Evolutionary conservation across 2,329 filamentous ascomycete genomes (phyloP).

Genomic region (Alternaria infectoria): DNA sequence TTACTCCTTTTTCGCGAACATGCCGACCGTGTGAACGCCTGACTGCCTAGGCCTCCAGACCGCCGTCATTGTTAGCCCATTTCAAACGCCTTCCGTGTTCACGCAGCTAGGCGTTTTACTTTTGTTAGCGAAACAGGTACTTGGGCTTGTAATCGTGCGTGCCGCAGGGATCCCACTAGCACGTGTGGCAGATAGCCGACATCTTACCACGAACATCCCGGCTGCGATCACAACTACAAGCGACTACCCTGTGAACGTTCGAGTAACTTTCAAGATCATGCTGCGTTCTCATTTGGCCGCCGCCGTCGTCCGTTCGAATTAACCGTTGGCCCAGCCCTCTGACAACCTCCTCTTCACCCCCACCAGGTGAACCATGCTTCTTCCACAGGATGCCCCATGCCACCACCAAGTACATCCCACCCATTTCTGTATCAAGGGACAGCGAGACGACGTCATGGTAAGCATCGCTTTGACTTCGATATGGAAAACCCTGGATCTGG

Average conservation of each 20-base stretch:
- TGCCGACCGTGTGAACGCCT: background rate
- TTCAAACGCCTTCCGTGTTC: constrained; percentile 2
- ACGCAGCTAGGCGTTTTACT: constrained; percentile 20
- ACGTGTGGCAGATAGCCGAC: constrained; percentile 17
- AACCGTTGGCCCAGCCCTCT: constrained; percentile 9
- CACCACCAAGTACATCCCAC: constrained; percentile 5
- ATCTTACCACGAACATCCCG: constrained; percentile 24
- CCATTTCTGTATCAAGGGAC: constrained; percentile 8
- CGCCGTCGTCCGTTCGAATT: constrained; percentile 10
- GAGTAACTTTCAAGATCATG: constrained; percentile 18
- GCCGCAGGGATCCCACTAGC: constrained; percentile 36
- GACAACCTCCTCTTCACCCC: constrained; percentile 1
- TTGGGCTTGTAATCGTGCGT: constrained; percentile 13
- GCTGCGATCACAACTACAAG: constrained; percentile 16
- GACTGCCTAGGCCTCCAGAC: background rate
- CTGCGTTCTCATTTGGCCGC: constrained; percentile 10
- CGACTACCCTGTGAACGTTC: constrained; percentile 19
- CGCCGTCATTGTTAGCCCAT: constrained; percentile 24
- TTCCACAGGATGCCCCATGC: constrained; percentile 25
- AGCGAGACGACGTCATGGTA: constrained; percentile 34
- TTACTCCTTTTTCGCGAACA: background rate
- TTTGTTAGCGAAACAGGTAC: constrained; percentile 25
- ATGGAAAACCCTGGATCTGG: constrained; percentile 16
- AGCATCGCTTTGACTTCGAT: constrained; percentile 28
- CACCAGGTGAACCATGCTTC: constrained; percentile 28